phyloP scores from a whole-genome alignment of 306 rosid species.

The Carpinus viminea region DNA sequence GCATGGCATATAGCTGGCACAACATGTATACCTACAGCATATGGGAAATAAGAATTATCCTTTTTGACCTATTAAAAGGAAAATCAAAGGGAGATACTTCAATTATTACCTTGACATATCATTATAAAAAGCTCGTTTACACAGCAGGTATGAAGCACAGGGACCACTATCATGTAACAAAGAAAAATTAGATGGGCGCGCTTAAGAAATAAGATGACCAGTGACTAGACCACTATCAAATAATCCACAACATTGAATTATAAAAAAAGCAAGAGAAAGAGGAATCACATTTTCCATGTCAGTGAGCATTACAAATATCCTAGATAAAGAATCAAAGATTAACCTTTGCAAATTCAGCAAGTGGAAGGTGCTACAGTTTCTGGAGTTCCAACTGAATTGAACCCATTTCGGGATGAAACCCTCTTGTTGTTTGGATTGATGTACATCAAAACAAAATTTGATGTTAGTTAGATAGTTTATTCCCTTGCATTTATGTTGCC shows the following conservation, averaged over 20 bases:
- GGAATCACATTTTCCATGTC: not conserved
- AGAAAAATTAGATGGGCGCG: constrained; percentile 5
- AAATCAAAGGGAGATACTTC: not conserved
- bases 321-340: no score
- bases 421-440: no score
- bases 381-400: no score
- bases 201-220: not conserved
- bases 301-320: not conserved
- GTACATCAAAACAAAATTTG: no score
- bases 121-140: constrained; percentile 77
- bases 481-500: no score
- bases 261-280: not conserved
- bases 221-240: no score
- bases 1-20: constrained; percentile 97
- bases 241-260: not conserved
- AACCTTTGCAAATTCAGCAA: no score
- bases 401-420: no score
- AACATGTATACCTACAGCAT: constrained; percentile 68
- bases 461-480: no score
- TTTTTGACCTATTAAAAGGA: not conserved
- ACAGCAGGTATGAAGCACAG: constrained; percentile 80
- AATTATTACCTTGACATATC: constrained; percentile 83
- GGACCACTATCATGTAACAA: constrained; percentile 58
- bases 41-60: constrained; percentile 11
- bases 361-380: no score